Conservation (phyloP, 2,329 filamentous ascomycete species). For the Cladophialophora chaetospira region DNA sequence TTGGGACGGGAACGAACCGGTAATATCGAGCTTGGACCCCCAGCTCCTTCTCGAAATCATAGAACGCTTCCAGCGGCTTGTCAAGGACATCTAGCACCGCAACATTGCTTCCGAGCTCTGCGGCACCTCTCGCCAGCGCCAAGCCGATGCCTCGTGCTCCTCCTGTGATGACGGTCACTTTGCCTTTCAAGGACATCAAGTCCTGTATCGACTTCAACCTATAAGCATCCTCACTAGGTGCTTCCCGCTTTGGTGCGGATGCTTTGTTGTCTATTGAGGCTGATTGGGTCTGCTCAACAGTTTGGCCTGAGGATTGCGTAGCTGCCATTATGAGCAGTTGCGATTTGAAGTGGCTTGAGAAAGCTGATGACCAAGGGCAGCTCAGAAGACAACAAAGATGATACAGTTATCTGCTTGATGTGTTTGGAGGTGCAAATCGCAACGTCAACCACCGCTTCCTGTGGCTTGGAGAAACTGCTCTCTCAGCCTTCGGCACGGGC, state of each 20-base stretch:
- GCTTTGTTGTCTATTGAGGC: constrained; percentile 9
- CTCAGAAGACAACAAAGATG: no score
- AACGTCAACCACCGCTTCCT: no score
- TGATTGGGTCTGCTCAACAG: not conserved
- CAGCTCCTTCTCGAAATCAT: constrained; percentile 12
- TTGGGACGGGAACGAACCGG: constrained; percentile 1
- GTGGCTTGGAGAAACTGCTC: not conserved
- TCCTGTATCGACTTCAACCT: constrained; percentile 31
- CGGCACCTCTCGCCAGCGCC: constrained; percentile 23
- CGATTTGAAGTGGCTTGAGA: not conserved
- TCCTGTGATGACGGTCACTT: constrained; percentile 48
- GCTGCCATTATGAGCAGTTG: not conserved
- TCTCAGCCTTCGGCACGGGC: not conserved
- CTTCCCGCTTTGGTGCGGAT: not conserved
- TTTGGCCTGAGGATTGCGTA: not conserved
- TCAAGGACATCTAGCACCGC: constrained; percentile 28
- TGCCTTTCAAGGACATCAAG: constrained; percentile 51
- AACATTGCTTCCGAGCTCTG: constrained; percentile 27
- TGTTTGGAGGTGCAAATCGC: no score
- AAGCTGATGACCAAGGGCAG: no score
- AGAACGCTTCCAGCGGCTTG: constrained; percentile 20
- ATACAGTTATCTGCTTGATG: no score
- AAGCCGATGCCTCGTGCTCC: constrained; percentile 30
- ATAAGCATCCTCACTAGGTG: constrained; percentile 11
- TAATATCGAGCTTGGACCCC: constrained; percentile 19